Evolutionary conservation across 768 basidiomycete species (phyloP).

Genomic region (Nidularia sp.): DNA sequence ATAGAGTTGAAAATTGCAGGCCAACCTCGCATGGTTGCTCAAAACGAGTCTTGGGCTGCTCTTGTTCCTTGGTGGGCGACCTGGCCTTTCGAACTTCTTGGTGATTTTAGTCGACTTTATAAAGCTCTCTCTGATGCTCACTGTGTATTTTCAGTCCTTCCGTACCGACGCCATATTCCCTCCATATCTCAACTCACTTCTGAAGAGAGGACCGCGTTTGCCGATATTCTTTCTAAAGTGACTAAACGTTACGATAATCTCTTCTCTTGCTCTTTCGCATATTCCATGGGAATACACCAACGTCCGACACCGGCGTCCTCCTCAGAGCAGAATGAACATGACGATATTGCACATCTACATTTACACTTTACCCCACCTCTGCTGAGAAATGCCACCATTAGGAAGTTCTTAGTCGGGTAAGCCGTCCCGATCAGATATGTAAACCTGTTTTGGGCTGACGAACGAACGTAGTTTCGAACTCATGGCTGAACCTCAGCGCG

Average conservation of each 20-base stretch:
- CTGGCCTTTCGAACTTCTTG: conserved; percentile 87
- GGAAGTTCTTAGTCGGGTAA: conserved; percentile 89
- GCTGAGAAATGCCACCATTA: conserved; percentile 73
- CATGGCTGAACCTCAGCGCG: conserved; percentile 88
- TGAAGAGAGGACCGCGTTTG: conserved; percentile 61
- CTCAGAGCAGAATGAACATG: conserved; percentile 29
- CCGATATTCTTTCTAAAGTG: conserved; percentile 59
- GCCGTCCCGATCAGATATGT: conserved; percentile 14
- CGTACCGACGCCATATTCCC: conserved; percentile 74
- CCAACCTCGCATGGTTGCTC: conserved; percentile 60
- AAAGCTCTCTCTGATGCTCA: conserved; percentile 1
- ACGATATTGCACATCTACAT: conserved; percentile 75
- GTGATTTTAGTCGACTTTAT: conserved; percentile 26
- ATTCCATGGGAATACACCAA: conserved; percentile 95
- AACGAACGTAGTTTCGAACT: conserved; percentile 65
- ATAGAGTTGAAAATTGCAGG: conserved; percentile 45
- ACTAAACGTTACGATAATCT: conserved; percentile 75
- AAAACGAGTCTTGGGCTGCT: conserved; percentile 76
- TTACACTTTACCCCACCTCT: conserved; percentile 86
- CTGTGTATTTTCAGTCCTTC: conserved; percentile 65
- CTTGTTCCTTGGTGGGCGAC: conserved; percentile 94
- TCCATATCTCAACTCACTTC: conserved; percentile 57
- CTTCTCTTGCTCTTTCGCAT: conserved; percentile 85
- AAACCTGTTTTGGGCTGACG: conserved; percentile 2
- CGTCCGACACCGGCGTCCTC: conserved; percentile 42